A percentile compares a stretch with the other conserved stretches of the same genome.
Conservation (phyloP, 2,329 filamentous ascomycete genomes). For the Exutisphaerella laricina region DNA sequence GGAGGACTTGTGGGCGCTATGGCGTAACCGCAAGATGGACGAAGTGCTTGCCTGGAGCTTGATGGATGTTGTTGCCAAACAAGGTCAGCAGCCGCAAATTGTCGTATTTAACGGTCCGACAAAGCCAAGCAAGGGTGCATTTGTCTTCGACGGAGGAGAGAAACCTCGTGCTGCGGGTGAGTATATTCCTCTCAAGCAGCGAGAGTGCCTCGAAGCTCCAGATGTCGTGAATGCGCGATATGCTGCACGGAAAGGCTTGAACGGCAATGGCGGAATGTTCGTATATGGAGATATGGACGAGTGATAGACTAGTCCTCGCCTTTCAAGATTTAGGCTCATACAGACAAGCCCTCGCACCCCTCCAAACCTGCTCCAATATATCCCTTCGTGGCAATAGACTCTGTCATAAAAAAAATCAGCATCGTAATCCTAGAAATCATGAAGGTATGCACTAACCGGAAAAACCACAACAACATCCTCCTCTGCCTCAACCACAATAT, state of each 20-base stretch:
- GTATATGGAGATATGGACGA: slow-evolving; percentile 14
- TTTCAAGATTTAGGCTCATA: slow-evolving; percentile 58
- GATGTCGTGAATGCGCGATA: slow-evolving; percentile 60
- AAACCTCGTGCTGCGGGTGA: slow-evolving; percentile 49
- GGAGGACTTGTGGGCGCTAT: slow-evolving; percentile 73
- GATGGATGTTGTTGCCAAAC: slow-evolving; percentile 54
- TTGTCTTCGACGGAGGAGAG: slow-evolving; percentile 56
- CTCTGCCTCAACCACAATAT: slow-evolving; percentile 85
- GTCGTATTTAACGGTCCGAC: background rate
- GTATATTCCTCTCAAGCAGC: slow-evolving; percentile 54
- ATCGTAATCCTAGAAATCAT: slow-evolving; percentile 8
- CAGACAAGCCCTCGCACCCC: slow-evolving; percentile 73
- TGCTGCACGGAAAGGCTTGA: slow-evolving; percentile 46
- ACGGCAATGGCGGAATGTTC: slow-evolving; percentile 3
- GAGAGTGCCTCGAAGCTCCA: slow-evolving; percentile 52
- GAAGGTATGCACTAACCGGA: slow-evolving; percentile 49
- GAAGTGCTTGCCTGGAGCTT: slow-evolving; percentile 75
- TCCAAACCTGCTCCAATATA: slow-evolving; percentile 85
- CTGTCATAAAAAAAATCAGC: no score
- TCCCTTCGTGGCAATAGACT: slow-evolving; percentile 64
- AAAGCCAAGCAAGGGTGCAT: slow-evolving; percentile 37
- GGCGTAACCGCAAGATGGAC: slow-evolving; percentile 82
- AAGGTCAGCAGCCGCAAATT: slow-evolving; percentile 28
- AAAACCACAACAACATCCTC: slow-evolving; percentile 92
- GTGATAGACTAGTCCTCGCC: slow-evolving; percentile 3